A percentile compares a stretch with the other conserved stretches of the same genome.
Conservation (phyloP, 192 early-diverging fungal genomes). For the Umbelopsis vinacea region DNA sequence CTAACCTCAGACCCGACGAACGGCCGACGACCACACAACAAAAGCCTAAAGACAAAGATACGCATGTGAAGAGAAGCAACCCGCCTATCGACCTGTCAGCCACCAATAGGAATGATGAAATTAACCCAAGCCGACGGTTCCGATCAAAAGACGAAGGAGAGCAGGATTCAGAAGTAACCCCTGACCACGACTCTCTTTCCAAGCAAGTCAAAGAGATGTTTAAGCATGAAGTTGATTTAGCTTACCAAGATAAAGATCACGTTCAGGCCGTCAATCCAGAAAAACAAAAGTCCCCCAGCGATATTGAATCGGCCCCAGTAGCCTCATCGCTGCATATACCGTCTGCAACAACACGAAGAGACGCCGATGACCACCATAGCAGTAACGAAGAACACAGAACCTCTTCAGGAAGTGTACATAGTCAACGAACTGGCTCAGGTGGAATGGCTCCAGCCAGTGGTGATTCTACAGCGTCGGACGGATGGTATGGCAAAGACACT, state of each 20-base stretch:
- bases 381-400: not conserved
- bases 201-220: constrained; percentile 16
- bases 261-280: not conserved
- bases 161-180: not conserved
- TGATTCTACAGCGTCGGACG: constrained; percentile 20
- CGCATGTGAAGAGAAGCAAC: not conserved
- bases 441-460: not conserved
- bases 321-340: not conserved
- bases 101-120: not conserved
- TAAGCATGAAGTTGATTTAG: constrained; percentile 13
- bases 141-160: not conserved
- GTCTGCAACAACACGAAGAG: not conserved
- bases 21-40: not conserved
- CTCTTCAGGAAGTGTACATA: constrained; percentile 7
- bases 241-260: not conserved
- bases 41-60: not conserved
- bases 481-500: constrained; percentile 24
- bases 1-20: not conserved
- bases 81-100: constrained; percentile 2
- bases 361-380: not conserved
- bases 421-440: not conserved
- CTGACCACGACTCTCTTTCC: not conserved
- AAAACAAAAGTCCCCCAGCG: not conserved
- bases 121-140: not conserved
- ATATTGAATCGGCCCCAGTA: not conserved